Evolutionary conservation across 495 filamentous ascomycete species (phyloP).

Genomic region (Letharia lupina): DNA sequence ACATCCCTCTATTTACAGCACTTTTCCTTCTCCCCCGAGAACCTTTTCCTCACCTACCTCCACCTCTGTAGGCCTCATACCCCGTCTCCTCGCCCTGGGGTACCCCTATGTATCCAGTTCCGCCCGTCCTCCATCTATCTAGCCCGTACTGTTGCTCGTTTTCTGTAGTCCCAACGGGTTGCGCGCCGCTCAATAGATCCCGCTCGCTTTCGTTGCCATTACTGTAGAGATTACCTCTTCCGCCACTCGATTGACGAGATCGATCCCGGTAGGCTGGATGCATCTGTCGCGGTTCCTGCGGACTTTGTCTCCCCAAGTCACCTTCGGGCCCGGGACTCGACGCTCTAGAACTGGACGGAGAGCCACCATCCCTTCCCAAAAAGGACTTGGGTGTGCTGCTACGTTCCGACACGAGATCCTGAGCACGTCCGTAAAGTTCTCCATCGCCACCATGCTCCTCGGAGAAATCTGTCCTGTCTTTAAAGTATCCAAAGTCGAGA

Average conservation of each 20-base stretch:
- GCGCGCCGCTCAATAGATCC: conserved; percentile 36
- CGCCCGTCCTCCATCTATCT: conserved; percentile 41
- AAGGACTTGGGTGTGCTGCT: conserved; percentile 57
- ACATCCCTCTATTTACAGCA: background rate
- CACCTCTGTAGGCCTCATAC: conserved; percentile 40
- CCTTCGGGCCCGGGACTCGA: conserved; percentile 36
- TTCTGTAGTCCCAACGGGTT: conserved; percentile 31
- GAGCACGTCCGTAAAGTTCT: conserved; percentile 56
- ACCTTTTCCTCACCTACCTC: conserved; percentile 23
- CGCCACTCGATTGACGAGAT: conserved; percentile 5
- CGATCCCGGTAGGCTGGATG: conserved; percentile 21
- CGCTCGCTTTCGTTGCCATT: conserved; percentile 39
- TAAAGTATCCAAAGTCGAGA: conserved; percentile 92
- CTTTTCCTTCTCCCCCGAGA: no score
- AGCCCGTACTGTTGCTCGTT: conserved; percentile 27
- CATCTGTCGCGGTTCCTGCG: conserved; percentile 13
- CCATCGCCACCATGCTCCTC: conserved; percentile 74
- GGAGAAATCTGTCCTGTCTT: conserved; percentile 78
- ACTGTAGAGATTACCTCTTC: conserved; percentile 30
- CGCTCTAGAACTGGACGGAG: conserved; percentile 35
- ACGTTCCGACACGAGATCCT: conserved; percentile 55
- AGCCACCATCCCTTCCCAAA: conserved; percentile 37
- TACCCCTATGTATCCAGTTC: conserved; percentile 39
- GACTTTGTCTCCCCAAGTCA: background rate
- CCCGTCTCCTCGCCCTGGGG: conserved; percentile 37